These are phyloP conservation scores for Rosa chinensis DNA, from an alignment of 306 rosid genomes.

Conservation along the genomic window DNA sequence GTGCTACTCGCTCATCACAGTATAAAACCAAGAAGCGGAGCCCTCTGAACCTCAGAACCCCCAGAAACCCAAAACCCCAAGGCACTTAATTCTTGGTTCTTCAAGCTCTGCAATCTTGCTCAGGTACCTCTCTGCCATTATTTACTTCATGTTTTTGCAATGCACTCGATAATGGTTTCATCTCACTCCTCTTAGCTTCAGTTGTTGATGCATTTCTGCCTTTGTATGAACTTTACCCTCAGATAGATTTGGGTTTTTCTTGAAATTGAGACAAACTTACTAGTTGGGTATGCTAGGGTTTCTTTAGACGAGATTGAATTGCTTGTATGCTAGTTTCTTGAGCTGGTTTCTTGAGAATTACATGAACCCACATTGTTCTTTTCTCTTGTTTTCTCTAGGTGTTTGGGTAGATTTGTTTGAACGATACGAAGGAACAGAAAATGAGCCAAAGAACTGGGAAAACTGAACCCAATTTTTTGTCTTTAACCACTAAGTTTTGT, in stretches of 20 bases:
- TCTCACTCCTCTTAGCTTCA: not conserved
- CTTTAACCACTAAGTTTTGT: not conserved
- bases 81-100: not conserved
- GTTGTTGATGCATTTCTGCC: not conserved
- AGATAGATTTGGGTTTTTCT: not conserved
- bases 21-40: not conserved
- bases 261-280: not conserved
- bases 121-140: not conserved
- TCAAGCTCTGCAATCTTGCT: not conserved
- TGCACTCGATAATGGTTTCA: not conserved
- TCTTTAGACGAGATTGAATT: not conserved
- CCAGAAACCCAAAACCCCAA: conserved; percentile 2
- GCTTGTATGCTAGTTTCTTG: not conserved
- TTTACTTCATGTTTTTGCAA: not conserved
- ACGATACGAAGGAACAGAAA: not conserved
- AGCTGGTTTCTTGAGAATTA: not conserved
- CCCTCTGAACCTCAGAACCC: not conserved
- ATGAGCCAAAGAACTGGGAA: not conserved
- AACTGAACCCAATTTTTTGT: not conserved
- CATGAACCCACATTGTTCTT: not conserved
- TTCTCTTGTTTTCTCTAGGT: conserved; percentile 1
- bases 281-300: not conserved
- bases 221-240: conserved; percentile 6
- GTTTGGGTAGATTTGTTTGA: not conserved
- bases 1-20: not conserved